These are phyloP conservation scores for Leucocoprinus leucothites DNA, from an alignment of 768 basidiomycete species.

Conservation along the genomic window DNA sequence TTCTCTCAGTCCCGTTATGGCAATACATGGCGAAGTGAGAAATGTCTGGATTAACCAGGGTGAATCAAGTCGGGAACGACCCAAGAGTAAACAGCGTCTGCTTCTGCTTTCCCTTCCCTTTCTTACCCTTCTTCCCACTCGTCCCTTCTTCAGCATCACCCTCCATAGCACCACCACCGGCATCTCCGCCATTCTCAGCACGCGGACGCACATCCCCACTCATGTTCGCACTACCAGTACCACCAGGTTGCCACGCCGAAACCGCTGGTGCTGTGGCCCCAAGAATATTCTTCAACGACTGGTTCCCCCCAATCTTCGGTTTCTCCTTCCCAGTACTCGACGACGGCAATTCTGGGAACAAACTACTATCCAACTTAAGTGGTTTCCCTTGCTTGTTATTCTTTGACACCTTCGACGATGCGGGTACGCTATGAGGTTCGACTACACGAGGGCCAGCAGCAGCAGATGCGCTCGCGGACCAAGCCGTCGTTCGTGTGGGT, in stretches of 20 bases:
- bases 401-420: conserved; percentile 7
- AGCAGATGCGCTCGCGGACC: conserved; percentile 43
- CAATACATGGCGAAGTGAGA: too few relatives aligned
- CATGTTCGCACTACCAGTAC: too few relatives aligned
- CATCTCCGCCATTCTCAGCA: conserved; percentile 22
- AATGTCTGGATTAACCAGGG: too few relatives aligned
- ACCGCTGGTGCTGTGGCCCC: conserved; percentile 38
- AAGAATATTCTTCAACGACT: conserved; percentile 64
- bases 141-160: conserved; percentile 26
- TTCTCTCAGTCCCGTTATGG: too few relatives aligned
- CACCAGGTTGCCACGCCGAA: conserved; percentile 37
- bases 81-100: conserved; percentile 76
- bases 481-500: conserved; percentile 55
- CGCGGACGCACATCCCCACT: too few relatives aligned
- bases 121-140: conserved; percentile 53
- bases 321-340: conserved; percentile 35
- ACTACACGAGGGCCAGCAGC: conserved; percentile 15
- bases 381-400: conserved; percentile 20
- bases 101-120: conserved; percentile 80
- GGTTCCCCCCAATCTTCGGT: conserved; percentile 57
- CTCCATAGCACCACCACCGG: conserved; percentile 48
- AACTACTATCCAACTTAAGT: conserved; percentile 47
- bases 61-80: conserved; percentile 35
- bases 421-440: conserved; percentile 15
- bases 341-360: conserved; percentile 72